Conservation (phyloP, 1,284 basidiomycete species). For the Microbotryum saponariae region DNA sequence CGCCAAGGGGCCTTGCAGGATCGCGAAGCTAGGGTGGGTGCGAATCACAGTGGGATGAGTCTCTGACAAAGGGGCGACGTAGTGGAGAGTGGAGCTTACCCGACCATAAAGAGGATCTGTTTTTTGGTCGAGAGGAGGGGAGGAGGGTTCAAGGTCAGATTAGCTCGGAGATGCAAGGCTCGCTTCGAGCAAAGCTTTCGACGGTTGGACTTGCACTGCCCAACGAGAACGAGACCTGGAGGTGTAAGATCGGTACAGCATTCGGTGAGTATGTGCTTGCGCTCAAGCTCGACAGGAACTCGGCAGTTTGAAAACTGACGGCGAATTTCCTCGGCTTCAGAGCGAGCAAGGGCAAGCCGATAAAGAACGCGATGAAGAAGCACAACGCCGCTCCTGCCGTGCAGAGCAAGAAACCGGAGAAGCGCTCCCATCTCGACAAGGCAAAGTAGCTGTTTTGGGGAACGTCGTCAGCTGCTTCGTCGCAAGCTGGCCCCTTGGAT, state of each 20-base stretch:
- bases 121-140: not conserved
- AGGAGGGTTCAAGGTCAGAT: not conserved
- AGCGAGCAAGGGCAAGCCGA: constrained; percentile 67
- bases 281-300: not conserved
- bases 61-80: not conserved
- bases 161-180: not conserved
- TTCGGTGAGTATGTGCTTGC: constrained; percentile 35
- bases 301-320: not conserved
- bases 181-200: not conserved
- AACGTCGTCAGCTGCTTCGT: too few relatives aligned
- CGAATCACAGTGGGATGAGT: not conserved
- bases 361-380: constrained; percentile 91
- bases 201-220: constrained; percentile 51
- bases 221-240: constrained; percentile 47
- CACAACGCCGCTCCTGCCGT: constrained; percentile 83
- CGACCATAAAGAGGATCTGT: constrained; percentile 65
- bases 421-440: constrained; percentile 79
- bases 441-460: constrained; percentile 53
- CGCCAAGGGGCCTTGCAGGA: constrained; percentile 36
- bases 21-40: constrained; percentile 29
- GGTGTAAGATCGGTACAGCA: not conserved
- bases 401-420: constrained; percentile 90
- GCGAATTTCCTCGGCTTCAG: constrained; percentile 55
- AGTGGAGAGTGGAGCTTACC: constrained; percentile 47
- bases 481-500: too few relatives aligned